Evolutionary conservation across 805 yeast species (phyloP).

Genomic region (Nakazawaea pomicola): DNA sequence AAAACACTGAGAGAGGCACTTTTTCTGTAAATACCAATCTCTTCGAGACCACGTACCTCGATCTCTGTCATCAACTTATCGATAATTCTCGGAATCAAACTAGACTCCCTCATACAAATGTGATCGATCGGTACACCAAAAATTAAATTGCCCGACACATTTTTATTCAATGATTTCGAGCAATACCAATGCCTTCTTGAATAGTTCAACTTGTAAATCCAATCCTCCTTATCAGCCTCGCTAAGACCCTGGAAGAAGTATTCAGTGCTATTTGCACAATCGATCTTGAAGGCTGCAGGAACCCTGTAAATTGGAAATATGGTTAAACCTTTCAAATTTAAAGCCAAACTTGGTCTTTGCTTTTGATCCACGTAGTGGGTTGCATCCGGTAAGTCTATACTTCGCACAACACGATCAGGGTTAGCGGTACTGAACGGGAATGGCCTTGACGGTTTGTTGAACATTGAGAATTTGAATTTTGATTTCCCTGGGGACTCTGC

Average conservation of each 20-base stretch:
- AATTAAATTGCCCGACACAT: conserved; percentile 30
- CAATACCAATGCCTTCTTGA: conserved; percentile 53
- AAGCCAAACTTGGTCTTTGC: conserved; percentile 45
- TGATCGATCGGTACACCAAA: conserved; percentile 84
- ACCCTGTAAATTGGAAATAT: conserved; percentile 49
- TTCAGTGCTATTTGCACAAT: conserved; percentile 29
- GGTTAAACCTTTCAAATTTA: conserved; percentile 40
- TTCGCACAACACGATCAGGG: conserved; percentile 42
- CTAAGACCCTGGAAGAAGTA: conserved; percentile 61
- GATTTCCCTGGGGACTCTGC: conserved; percentile 4
- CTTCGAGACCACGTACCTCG: conserved; percentile 84
- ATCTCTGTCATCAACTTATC: conserved; percentile 65
- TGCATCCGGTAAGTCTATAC: conserved; percentile 56
- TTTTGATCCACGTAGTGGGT: conserved; percentile 32
- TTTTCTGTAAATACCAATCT: conserved; percentile 83
- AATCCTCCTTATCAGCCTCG: conserved; percentile 61
- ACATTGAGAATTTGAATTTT: conserved; percentile 16
- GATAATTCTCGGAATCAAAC: conserved; percentile 60
- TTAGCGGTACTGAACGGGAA: conserved; percentile 45
- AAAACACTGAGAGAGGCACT: conserved; percentile 48
- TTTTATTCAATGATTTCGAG: conserved; percentile 31
- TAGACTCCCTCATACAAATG: conserved; percentile 68
- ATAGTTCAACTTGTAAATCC: conserved; percentile 53
- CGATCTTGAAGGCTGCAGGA: conserved; percentile 46
- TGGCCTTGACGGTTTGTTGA: conserved; percentile 47